Percentiles rank a stretch among this genome's conserved stretches.
Evolutionary conservation across 2,329 filamentous ascomycete genomes (phyloP).

Genomic region (Stromatinia cepivora): DNA sequence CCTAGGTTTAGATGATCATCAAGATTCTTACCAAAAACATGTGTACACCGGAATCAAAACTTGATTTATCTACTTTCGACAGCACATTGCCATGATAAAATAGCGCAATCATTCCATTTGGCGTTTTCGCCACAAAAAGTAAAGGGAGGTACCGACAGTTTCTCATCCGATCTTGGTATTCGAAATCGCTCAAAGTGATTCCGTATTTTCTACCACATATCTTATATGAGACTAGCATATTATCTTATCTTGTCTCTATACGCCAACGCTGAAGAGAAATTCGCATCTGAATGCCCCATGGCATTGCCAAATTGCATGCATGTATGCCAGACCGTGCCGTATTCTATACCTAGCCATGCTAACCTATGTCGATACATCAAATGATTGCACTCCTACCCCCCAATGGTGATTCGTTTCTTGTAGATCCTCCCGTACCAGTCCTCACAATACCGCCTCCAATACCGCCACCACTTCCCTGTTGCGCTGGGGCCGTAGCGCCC

Average conservation of each 20-base stretch:
- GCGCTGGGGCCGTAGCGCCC: slow-evolving; percentile 15
- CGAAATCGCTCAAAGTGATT: not conserved
- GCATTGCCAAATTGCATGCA: slow-evolving; percentile 9
- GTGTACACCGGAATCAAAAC: not conserved
- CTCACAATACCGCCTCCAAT: slow-evolving; percentile 19
- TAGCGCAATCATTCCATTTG: not conserved
- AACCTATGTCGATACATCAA: slow-evolving; percentile 3
- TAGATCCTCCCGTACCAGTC: slow-evolving; percentile 21
- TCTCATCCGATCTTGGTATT: not conserved
- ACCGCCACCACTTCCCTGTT: not conserved
- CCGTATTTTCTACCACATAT: slow-evolving; percentile 2
- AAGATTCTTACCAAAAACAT: not conserved
- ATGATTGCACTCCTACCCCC: slow-evolving; percentile 26
- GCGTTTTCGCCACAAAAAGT: not conserved
- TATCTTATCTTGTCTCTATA: not conserved
- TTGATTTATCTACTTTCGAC: not conserved
- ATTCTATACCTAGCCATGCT: not conserved
- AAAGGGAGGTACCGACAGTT: not conserved
- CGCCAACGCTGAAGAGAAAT: slow-evolving; percentile 7
- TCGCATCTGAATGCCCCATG: not conserved
- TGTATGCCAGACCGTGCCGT: not conserved
- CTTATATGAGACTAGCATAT: not conserved
- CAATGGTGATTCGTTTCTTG: slow-evolving; percentile 18
- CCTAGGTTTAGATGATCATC: not conserved
- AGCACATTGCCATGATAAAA: too few relatives aligned